A percentile compares a stretch with the other conserved stretches of the same genome.
Conservation (phyloP, 2,329 filamentous ascomycete species). For the Chaetoscypha palmicola region DNA sequence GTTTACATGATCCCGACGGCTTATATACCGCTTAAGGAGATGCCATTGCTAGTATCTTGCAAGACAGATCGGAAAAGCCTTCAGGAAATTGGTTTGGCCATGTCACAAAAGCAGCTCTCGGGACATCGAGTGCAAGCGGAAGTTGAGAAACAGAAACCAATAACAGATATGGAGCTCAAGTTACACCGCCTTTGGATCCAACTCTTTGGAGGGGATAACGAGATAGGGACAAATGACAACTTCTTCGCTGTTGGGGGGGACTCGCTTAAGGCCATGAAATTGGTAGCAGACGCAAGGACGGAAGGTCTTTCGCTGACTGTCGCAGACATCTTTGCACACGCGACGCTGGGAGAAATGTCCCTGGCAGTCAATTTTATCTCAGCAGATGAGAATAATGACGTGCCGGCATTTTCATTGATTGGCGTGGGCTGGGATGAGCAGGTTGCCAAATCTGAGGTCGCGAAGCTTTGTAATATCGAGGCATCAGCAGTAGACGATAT, state of each 20-base stretch:
- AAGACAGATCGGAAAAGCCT: slow-evolving; percentile 34
- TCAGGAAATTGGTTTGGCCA: neutral
- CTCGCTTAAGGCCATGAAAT: slow-evolving; percentile 34
- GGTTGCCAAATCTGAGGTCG: slow-evolving; percentile 18
- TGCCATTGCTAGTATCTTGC: slow-evolving; percentile 28
- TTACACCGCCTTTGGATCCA: slow-evolving; percentile 11
- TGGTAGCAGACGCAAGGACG: slow-evolving; percentile 34
- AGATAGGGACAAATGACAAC: slow-evolving; percentile 25
- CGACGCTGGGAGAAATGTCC: slow-evolving; percentile 39
- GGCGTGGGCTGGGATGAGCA: slow-evolving; percentile 11
- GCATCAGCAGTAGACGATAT: slow-evolving; percentile 31
- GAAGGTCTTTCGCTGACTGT: slow-evolving; percentile 34
- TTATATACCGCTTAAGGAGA: slow-evolving; percentile 26
- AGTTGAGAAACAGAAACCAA: neutral
- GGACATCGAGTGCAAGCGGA: neutral
- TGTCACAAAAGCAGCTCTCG: slow-evolving; percentile 1
- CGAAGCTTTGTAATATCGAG: slow-evolving; percentile 21
- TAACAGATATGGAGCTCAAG: slow-evolving; percentile 7
- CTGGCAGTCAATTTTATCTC: slow-evolving; percentile 17
- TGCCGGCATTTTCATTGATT: slow-evolving; percentile 24
- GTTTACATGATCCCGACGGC: slow-evolving; percentile 31
- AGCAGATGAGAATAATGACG: slow-evolving; percentile 9
- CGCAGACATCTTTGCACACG: slow-evolving; percentile 35
- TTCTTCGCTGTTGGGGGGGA: slow-evolving; percentile 34
- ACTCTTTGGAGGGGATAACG: slow-evolving; percentile 2